Percentiles rank a stretch among this genome's conserved stretches.
These are phyloP conservation scores for Phaffomyces opuntiae DNA, from an alignment of 805 yeast genomes.

Conservation along the genomic window DNA sequence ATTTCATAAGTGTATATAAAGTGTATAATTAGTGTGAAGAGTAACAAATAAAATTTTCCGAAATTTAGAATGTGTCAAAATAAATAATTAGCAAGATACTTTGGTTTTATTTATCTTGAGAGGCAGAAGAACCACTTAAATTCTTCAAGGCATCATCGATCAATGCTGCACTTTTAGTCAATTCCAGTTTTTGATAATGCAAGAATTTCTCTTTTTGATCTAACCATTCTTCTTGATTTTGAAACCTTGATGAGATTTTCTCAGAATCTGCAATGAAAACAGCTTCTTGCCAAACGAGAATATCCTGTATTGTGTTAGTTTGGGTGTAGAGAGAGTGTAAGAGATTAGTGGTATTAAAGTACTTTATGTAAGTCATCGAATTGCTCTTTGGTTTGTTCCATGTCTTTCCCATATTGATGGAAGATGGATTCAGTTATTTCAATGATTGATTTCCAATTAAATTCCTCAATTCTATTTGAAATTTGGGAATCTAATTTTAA, in stretches of 20 bases:
- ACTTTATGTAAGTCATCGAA: slow-evolving; percentile 19
- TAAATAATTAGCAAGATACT: not conserved
- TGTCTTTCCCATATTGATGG: slow-evolving; percentile 14
- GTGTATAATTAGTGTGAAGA: not conserved
- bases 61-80: not conserved
- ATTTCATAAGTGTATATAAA: not conserved
- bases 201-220: slow-evolving; percentile 16
- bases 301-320: slow-evolving; percentile 6
- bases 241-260: slow-evolving; percentile 13
- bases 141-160: slow-evolving; percentile 20
- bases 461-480: not conserved
- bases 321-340: not conserved
- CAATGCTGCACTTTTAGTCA: slow-evolving; percentile 17
- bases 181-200: slow-evolving; percentile 14
- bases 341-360: not conserved
- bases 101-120: not conserved
- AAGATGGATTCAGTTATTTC: slow-evolving; percentile 13
- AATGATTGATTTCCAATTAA: slow-evolving; percentile 14
- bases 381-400: slow-evolving; percentile 18
- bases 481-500: not conserved
- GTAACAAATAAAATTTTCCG: not conserved
- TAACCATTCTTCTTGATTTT: slow-evolving; percentile 18
- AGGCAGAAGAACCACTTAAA: slow-evolving; percentile 5
- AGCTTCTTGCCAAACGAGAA: slow-evolving; percentile 22
- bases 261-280: slow-evolving; percentile 20